Conservation (phyloP, 2,329 filamentous ascomycete species). For the Xylaria sp. region DNA sequence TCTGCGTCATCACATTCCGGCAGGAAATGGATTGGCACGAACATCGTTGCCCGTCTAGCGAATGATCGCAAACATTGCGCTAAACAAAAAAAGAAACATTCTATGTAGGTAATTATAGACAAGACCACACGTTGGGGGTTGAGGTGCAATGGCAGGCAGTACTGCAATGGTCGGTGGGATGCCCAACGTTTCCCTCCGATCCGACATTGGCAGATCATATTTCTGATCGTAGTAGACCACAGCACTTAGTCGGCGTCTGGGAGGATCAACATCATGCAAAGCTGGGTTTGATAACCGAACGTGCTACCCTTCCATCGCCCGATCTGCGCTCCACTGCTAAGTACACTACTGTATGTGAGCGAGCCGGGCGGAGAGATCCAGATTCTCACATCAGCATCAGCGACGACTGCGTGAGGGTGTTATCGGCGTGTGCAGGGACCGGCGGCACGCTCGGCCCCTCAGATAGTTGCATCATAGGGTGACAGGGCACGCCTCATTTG, state of each 20-base stretch:
- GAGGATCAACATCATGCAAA: slow-evolving; percentile 25
- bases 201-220: slow-evolving; percentile 15
- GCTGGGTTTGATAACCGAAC: slow-evolving; percentile 25
- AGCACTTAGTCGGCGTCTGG: slow-evolving; percentile 5
- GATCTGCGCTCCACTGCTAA: slow-evolving; percentile 15
- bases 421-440: slow-evolving; percentile 8
- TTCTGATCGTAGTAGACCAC: background rate
- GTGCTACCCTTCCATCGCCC: slow-evolving; percentile 25
- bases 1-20: slow-evolving; percentile 14
- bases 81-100: background rate
- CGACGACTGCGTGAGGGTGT: background rate
- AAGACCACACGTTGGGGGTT: background rate
- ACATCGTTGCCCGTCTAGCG: background rate
- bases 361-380: slow-evolving; percentile 19
- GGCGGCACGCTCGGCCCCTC: slow-evolving; percentile 1
- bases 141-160: background rate
- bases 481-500: slow-evolving; percentile 6
- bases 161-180: background rate
- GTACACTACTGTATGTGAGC: background rate
- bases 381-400: slow-evolving; percentile 29
- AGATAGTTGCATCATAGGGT: slow-evolving; percentile 9
- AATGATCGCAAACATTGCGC: background rate
- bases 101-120: background rate
- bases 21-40: background rate
- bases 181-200: slow-evolving; percentile 2